Conservation (phyloP, 2,329 filamentous ascomycete genomes). For the Colletotrichum magnum region DNA sequence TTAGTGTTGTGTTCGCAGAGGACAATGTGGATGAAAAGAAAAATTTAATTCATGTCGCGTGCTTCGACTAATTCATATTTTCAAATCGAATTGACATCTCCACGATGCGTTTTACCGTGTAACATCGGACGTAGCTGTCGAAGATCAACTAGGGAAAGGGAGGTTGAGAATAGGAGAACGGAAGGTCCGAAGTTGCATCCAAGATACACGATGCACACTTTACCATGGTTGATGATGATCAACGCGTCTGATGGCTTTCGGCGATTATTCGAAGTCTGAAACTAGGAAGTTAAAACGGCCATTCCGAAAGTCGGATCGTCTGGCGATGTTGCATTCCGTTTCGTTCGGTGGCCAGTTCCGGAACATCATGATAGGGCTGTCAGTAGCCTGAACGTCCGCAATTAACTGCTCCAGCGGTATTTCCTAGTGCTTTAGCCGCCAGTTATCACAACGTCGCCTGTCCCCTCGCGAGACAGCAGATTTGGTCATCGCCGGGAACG, state of each 20-base stretch:
- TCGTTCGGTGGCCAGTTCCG: background rate
- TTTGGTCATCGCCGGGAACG: too few species aligned
- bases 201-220: background rate
- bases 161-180: background rate
- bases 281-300: background rate
- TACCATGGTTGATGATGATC: too few species aligned
- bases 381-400: too few species aligned
- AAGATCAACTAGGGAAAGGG: background rate
- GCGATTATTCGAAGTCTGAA: too few species aligned
- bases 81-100: background rate
- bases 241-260: too few species aligned
- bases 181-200: background rate
- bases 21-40: background rate
- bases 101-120: background rate
- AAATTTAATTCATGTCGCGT: background rate
- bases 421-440: background rate
- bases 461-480: background rate
- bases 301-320: constrained; percentile 6
- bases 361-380: too few species aligned
- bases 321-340: background rate
- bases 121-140: background rate
- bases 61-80: constrained; percentile 10
- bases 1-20: background rate
- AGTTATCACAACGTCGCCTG: background rate
- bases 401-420: background rate